Evolutionary conservation across 2,329 filamentous ascomycete genomes (phyloP).

Genomic region (Coleophoma cylindrospora): DNA sequence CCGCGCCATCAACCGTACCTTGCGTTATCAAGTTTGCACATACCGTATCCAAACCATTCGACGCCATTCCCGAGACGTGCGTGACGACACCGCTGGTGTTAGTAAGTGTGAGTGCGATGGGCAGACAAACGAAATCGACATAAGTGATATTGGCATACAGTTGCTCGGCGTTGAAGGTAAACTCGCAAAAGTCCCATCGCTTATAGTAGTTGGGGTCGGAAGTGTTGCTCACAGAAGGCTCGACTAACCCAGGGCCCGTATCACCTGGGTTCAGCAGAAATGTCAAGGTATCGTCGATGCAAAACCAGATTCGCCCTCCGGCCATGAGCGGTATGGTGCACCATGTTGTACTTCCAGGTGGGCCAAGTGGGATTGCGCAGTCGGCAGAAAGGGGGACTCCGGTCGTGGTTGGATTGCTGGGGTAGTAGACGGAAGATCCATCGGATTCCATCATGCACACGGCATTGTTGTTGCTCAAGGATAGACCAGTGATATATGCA

Average conservation of each 20-base stretch:
- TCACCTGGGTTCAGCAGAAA: constrained; percentile 62
- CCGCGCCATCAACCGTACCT: constrained; percentile 43
- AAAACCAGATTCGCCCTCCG: constrained; percentile 70
- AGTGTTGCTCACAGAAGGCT: constrained; percentile 66
- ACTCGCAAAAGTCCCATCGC: constrained; percentile 65
- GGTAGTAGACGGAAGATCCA: constrained; percentile 61
- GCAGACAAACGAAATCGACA: constrained; percentile 69
- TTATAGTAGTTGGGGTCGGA: constrained; percentile 56
- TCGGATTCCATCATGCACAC: constrained; percentile 61
- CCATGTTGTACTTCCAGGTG: constrained; percentile 51
- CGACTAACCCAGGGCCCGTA: constrained; percentile 61
- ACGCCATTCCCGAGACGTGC: constrained; percentile 48
- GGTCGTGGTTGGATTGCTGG: constrained; percentile 47
- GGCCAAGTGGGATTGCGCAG: constrained; percentile 59
- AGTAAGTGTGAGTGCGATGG: constrained; percentile 50
- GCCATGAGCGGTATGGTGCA: constrained; percentile 66
- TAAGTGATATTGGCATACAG: constrained; percentile 67
- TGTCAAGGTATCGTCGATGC: constrained; percentile 51
- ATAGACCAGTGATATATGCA: constrained; percentile 66
- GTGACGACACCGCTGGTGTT: constrained; percentile 37
- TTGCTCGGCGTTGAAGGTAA: constrained; percentile 57
- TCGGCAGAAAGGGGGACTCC: constrained; percentile 48
- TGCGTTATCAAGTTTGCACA: constrained; percentile 51
- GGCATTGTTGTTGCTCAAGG: constrained; percentile 52
- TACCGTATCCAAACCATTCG: constrained; percentile 50